Conservation (phyloP, 805 yeast genomes). For the Candida ponderosae region DNA sequence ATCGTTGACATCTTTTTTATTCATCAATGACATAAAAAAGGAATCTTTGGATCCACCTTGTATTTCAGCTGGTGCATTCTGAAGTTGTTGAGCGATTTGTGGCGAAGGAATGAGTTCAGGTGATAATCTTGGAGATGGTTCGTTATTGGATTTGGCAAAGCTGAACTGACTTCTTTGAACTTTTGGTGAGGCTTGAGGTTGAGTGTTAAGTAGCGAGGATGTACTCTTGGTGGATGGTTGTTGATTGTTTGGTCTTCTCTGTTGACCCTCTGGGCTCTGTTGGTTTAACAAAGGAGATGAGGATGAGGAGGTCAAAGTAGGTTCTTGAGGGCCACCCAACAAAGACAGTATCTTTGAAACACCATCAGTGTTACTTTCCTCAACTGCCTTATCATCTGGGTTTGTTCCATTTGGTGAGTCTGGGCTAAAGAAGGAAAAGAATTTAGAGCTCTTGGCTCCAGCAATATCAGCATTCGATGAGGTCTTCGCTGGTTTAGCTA, state of each 20-base stretch:
- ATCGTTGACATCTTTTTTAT: conserved; percentile 8
- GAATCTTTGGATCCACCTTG: conserved; percentile 14
- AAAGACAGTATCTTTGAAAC: conserved; percentile 19
- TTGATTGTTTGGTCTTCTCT: conserved; percentile 1
- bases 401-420: conserved; percentile 6
- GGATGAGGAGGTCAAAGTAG: conserved; percentile 2
- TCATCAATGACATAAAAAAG: conserved; percentile 18
- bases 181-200: background rate
- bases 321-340: conserved; percentile 14
- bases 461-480: conserved; percentile 4
- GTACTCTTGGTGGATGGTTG: background rate
- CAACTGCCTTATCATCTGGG: background rate
- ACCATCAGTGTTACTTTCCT: conserved; percentile 6
- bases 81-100: conserved; percentile 8
- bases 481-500: conserved; percentile 4
- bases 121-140: background rate
- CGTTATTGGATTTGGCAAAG: conserved; percentile 1
- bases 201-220: background rate
- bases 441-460: conserved; percentile 19
- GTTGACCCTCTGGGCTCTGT: background rate
- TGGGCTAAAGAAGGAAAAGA: conserved; percentile 18
- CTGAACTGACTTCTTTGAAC: background rate
- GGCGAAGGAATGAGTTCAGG: conserved; percentile 10
- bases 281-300: background rate
- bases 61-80: background rate